Conservation (phyloP, 1,284 basidiomycete species). For the Sporisorium sorghi region DNA sequence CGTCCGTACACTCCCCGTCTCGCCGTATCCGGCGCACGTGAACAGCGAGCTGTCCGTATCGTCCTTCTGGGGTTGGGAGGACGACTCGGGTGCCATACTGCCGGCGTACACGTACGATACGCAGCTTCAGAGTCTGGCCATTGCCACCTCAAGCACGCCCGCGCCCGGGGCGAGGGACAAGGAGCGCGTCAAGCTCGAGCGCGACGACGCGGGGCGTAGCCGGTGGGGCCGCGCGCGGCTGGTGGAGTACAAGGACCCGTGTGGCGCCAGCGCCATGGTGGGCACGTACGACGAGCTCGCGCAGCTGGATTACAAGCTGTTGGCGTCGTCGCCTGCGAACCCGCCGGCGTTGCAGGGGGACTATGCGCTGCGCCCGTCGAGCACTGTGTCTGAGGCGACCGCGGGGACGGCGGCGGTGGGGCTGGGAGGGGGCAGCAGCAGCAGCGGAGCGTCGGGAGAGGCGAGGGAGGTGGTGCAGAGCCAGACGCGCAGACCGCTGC, state of each 20-base stretch:
- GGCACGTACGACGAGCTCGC: conserved; percentile 79
- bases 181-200: conserved; percentile 47
- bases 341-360: conserved; percentile 49
- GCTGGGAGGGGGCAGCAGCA: background rate
- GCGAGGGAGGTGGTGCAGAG: conserved; percentile 21
- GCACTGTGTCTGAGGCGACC: conserved; percentile 21
- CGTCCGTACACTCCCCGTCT: conserved; percentile 75
- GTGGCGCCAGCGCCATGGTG: conserved; percentile 56
- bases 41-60: conserved; percentile 74
- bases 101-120: conserved; percentile 45
- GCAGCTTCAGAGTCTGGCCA: conserved; percentile 15
- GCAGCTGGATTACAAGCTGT: conserved; percentile 71
- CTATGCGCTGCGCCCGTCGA: conserved; percentile 30
- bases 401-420: too few species aligned
- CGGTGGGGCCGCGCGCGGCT: conserved; percentile 64
- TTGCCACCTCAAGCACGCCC: conserved; percentile 9
- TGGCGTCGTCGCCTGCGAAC: conserved; percentile 50
- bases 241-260: conserved; percentile 64
- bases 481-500: conserved; percentile 37
- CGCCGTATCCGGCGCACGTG: conserved; percentile 76
- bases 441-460: too few species aligned
- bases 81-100: conserved; percentile 54
- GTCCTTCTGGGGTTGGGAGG: conserved; percentile 73
- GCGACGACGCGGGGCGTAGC: conserved; percentile 53
- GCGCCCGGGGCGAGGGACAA: conserved; percentile 46